Evolutionary conservation across 73 alveolate genomes (phyloP), one percentile per base, ranked within the genome.

Genomic region (Paramecium sexaurelia): DNA sequence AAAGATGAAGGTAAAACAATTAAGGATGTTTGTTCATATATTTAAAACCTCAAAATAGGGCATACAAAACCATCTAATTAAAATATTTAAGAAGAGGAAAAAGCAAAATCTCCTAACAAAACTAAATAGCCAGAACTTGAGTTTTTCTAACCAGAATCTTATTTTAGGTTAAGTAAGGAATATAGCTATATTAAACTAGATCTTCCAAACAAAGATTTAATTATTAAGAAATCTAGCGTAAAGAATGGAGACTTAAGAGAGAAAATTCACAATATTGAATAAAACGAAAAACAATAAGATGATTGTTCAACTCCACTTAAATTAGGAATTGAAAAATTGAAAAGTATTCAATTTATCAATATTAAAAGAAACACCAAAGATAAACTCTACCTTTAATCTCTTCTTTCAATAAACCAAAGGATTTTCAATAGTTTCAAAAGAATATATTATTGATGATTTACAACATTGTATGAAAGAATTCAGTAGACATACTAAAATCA

Each of bases 151-250:
- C 73, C 90, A 0, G 68, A 78, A 43, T 13, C 90, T 7, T 78
- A 40, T 39, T 78, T 78, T 43, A 78, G 27, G 17, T 24, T 78
- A 24, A 78, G 90, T 78, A 78, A 24, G 20, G 9, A 40, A 10
- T 41, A 1, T 24, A 2, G 39, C 45, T 2, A 35, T 73, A 73
- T 2, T 9, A 5, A 71, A 19, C 20, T 41, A 78, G 90, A 78
- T 78, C 40, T 78, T 22, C 90, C 90, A 9, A 78, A 39, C 24
- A 78, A 78, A 27, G 55, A 78, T 41, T 78, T 78, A 33, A 29
- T 78, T 13, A 40, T 78, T 2, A 78, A 78, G 73, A 37, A 78
- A 26, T 45, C 90, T 2, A 29, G 61, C 22, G 7, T 20, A 6
- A 78, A 43, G 32, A 22, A 71, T 78, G 32, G 55, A n/a, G 29